A percentile compares a stretch with the other conserved stretches of the same genome.
Evolutionary conservation across 805 yeast genomes (phyloP).

Genomic region (Teunomyces kruisii): DNA sequence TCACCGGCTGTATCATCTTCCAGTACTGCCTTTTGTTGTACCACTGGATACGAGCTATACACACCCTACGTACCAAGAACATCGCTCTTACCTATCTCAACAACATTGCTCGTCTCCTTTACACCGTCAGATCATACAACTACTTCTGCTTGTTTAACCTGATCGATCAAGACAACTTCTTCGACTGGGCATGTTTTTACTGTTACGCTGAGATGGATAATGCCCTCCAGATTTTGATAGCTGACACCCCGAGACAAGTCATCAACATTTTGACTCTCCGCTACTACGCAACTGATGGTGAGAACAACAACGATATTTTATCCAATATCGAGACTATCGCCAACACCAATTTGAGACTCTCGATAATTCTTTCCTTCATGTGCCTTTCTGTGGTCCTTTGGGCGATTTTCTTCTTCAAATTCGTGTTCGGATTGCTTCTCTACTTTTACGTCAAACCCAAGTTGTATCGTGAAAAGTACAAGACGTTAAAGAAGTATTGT

Average conservation of each 20-base stretch:
- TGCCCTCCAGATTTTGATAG: slow-evolving; percentile 60
- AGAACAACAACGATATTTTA: slow-evolving; percentile 37
- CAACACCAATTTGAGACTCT: slow-evolving; percentile 58
- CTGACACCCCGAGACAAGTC: slow-evolving; percentile 87
- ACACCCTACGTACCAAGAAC: slow-evolving; percentile 57
- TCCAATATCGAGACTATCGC: slow-evolving; percentile 57
- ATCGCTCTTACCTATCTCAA: slow-evolving; percentile 72
- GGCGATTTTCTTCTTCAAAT: slow-evolving; percentile 61
- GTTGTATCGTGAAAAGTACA: slow-evolving; percentile 34
- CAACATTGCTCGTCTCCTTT: slow-evolving; percentile 56
- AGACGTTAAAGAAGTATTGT: slow-evolving; percentile 59
- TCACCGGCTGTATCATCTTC: slow-evolving; percentile 75
- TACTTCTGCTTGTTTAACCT: slow-evolving; percentile 72
- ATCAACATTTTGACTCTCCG: slow-evolving; percentile 71
- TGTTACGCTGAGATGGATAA: slow-evolving; percentile 65
- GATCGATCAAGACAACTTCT: slow-evolving; percentile 59
- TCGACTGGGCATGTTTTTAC: slow-evolving; percentile 67
- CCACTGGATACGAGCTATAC: slow-evolving; percentile 58
- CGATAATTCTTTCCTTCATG: slow-evolving; percentile 75
- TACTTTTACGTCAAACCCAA: slow-evolving; percentile 52
- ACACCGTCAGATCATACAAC: slow-evolving; percentile 56
- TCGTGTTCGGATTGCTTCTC: slow-evolving; percentile 53
- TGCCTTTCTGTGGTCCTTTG: slow-evolving; percentile 71
- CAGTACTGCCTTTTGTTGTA: slow-evolving; percentile 59
- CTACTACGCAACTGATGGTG: slow-evolving; percentile 50